Evolutionary conservation across 768 basidiomycete species (phyloP), one percentile per base, ranked within the genome.

Genomic region (Epithele typhae): DNA sequence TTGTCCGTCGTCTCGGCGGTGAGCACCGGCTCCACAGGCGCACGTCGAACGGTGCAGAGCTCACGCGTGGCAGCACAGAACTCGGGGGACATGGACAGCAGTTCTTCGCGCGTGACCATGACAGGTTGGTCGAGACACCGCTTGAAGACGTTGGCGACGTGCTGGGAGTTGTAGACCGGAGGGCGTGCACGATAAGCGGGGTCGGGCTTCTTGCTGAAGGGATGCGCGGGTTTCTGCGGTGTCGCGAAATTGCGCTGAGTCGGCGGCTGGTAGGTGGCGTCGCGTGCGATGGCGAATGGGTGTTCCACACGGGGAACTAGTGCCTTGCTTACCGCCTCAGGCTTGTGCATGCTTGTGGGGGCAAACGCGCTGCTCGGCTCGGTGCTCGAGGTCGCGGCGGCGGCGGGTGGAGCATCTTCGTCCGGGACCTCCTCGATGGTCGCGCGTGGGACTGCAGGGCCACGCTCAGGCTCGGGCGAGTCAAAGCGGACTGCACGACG

Each of bases 191-290:
- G 21, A 33, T 50, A 50, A 1, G 49, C 49, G 4, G 49, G 37
- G 4, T 50, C 49, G 4, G 44, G 40, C 15, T 42, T 46, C 25
- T 35, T 34, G 3, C 3, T 37, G 22, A 8, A 18, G 5, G 6
- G 32, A 22, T 14, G 7, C 12, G 11, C n/a, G 41, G 3, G 48
- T 25, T 4, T 53, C n/a, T n/a, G 14, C 37, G 50, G 25, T 46
- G 51, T 6, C 32, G 45, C 38, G 50, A 49, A 40, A 51, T 59
- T 43, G 40, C 53, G 34, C 37, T 52, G 12, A 27, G 51, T 2
- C 18, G 44, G 24, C 22, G 42, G 40, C 3, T 34, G 35, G 27
- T 46, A 47, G 18, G 40, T 43, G 27, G 49, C 12, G 45, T 43
- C 37, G n/a, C 35, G 49, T 2, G 21, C 39, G 42, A 34, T 19